phyloP scores from a whole-genome alignment of 2,329 filamentous ascomycete genomes.

The Fusarium xylarioides region DNA sequence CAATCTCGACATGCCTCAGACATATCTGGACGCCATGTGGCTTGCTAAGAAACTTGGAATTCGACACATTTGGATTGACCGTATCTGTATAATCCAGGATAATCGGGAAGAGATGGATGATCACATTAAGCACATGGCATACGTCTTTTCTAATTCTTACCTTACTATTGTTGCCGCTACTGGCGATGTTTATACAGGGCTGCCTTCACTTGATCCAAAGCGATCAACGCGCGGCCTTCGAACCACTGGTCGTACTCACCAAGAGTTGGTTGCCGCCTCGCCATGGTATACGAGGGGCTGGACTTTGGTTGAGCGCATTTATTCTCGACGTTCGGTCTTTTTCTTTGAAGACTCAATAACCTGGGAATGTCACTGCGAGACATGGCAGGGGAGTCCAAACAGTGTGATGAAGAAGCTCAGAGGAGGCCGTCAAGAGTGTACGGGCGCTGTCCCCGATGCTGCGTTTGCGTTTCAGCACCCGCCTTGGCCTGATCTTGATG shows the following conservation, averaged over 20 bases:
- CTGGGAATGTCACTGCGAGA: constrained; percentile 58
- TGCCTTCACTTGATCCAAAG: constrained; percentile 50
- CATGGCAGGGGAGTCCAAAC: constrained; percentile 50
- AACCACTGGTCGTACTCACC: constrained; percentile 45
- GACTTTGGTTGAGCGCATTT: constrained; percentile 56
- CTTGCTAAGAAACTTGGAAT: constrained; percentile 54
- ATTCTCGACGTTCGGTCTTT: constrained; percentile 54
- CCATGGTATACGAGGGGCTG: constrained; percentile 54
- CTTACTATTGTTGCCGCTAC: constrained; percentile 56
- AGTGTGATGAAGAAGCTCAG: constrained; percentile 46
- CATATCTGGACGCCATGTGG: constrained; percentile 57
- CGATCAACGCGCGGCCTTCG: constrained; percentile 41
- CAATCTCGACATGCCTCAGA: constrained; percentile 52
- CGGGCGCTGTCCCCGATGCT: constrained; percentile 44
- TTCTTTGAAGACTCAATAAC: constrained; percentile 55
- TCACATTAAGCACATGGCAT: constrained; percentile 57
- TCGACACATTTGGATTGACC: constrained; percentile 58
- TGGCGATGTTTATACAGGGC: constrained; percentile 51
- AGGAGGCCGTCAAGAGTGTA: constrained; percentile 47
- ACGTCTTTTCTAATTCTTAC: constrained; percentile 55
- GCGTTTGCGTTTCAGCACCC: constrained; percentile 52
- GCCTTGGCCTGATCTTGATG: constrained; percentile 57
- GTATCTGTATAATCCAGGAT: constrained; percentile 57
- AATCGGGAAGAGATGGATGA: constrained; percentile 51
- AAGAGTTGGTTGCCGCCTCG: constrained; percentile 51